These are phyloP conservation scores for Chytriomyces hyalinus DNA, from an alignment of 192 early-diverging fungal species.

Conservation along the genomic window DNA sequence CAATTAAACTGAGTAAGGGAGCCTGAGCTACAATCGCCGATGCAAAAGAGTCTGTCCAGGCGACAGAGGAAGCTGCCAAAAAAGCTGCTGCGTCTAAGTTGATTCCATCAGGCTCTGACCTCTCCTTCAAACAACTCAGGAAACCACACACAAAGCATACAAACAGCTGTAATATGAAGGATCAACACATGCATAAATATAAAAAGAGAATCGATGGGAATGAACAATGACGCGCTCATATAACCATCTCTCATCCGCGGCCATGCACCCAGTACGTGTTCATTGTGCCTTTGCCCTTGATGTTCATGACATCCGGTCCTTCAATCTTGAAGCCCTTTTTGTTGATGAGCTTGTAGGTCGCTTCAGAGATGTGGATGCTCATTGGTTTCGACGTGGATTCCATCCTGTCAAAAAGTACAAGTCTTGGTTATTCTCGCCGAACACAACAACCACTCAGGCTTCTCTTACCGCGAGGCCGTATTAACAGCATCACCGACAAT, in stretches of 20 bases:
- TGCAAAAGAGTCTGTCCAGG: too few species aligned
- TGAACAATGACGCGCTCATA: neutral
- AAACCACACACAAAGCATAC: too few species aligned
- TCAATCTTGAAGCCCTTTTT: conserved; percentile 37
- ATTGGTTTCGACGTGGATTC: conserved; percentile 49
- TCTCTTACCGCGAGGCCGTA: conserved; percentile 45
- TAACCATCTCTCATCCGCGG: conserved; percentile 2
- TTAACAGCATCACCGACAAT: conserved; percentile 57
- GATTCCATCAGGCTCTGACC: too few species aligned
- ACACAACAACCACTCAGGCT: neutral
- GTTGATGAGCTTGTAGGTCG: conserved; percentile 40
- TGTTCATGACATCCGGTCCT: conserved; percentile 37
- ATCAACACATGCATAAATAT: too few species aligned
- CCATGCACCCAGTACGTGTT: conserved; percentile 49
- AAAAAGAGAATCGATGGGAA: too few species aligned
- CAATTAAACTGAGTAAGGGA: too few species aligned
- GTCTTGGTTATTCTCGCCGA: too few species aligned
- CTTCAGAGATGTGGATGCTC: conserved; percentile 50
- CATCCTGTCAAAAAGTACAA: conserved; percentile 23
- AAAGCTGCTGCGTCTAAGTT: too few species aligned
- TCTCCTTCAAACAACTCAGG: too few species aligned
- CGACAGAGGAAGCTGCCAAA: too few species aligned
- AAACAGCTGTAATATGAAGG: too few species aligned
- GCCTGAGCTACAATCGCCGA: too few species aligned
- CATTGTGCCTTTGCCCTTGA: conserved; percentile 52